Conservation (phyloP, 1,139 yeast genomes). For the Yamadazyma aaseri region DNA sequence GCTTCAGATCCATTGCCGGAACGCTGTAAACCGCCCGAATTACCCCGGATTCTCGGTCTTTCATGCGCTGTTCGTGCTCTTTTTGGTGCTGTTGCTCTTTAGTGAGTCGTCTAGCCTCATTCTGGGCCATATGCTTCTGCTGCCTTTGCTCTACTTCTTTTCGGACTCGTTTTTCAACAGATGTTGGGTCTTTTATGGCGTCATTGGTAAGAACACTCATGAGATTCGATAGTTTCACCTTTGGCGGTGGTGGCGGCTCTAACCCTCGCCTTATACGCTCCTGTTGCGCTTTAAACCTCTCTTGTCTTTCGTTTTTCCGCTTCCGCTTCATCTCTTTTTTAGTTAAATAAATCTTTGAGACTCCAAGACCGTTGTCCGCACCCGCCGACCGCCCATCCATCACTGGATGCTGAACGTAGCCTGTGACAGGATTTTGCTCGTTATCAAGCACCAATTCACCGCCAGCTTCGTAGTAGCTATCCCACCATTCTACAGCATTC, state of each 20-base stretch:
- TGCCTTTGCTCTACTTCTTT: constrained; percentile 66
- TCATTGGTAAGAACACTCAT: constrained; percentile 85
- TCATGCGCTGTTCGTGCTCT: constrained; percentile 43
- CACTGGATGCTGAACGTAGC: constrained; percentile 79
- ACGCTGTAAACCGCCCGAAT: constrained; percentile 61
- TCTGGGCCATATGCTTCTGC: constrained; percentile 57
- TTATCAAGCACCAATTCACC: constrained; percentile 22
- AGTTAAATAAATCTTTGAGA: constrained; percentile 57
- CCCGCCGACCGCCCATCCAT: constrained; percentile 35
- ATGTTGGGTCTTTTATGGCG: constrained; percentile 88
- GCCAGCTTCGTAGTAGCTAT: constrained; percentile 43
- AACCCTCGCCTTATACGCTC: constrained; percentile 78
- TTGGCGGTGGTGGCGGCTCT: constrained; percentile 87
- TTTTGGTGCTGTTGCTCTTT: constrained; percentile 57
- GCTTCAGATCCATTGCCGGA: constrained; percentile 59
- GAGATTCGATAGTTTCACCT: constrained; percentile 76
- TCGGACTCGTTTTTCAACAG: constrained; percentile 71
- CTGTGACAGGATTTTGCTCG: constrained; percentile 53
- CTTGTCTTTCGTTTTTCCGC: constrained; percentile 68
- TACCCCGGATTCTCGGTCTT: constrained; percentile 47
- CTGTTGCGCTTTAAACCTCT: constrained; percentile 65
- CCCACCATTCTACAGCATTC: constrained; percentile 78
- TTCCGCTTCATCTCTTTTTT: constrained; percentile 74
- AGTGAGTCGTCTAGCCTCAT: constrained; percentile 60
- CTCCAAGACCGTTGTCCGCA: no score